A percentile compares a stretch with the other conserved stretches of the same genome.
phyloP scores from a whole-genome alignment of 2,329 filamentous ascomycete genomes.

The Paecilomyces niveus region DNA sequence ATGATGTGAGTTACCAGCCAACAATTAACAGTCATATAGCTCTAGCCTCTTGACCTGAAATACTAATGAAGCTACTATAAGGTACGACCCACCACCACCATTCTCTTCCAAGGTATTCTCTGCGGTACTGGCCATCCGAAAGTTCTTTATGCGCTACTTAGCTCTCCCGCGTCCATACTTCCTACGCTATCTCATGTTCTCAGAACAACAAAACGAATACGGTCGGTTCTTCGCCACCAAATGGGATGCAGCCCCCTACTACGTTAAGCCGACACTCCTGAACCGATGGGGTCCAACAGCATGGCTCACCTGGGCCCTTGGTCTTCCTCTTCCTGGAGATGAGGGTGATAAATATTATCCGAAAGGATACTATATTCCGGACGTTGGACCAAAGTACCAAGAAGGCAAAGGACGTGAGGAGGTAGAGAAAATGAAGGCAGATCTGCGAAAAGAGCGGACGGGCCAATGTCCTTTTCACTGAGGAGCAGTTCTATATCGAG shows the following conservation, averaged over 20 bases:
- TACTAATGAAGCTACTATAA: constrained; percentile 9
- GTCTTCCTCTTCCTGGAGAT: constrained; percentile 43
- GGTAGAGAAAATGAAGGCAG: constrained; percentile 33
- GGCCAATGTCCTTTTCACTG: constrained; percentile 43
- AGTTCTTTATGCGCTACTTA: constrained; percentile 52
- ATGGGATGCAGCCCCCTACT: constrained; percentile 60
- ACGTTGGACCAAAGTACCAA: constrained; percentile 56
- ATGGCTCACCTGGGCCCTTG: constrained; percentile 41
- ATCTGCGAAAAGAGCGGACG: constrained; percentile 29
- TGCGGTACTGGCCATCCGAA: constrained; percentile 45
- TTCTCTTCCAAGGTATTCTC: constrained; percentile 36
- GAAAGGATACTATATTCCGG: constrained; percentile 43
- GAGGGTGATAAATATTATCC: constrained; percentile 41
- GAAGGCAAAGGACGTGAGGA: constrained; percentile 48
- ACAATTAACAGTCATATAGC: too few relatives aligned
- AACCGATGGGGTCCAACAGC: constrained; percentile 56
- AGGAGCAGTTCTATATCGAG: background rate
- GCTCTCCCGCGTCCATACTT: constrained; percentile 49
- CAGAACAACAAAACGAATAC: constrained; percentile 45
- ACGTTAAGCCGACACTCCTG: constrained; percentile 53
- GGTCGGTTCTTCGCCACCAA: constrained; percentile 45
- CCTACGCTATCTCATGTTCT: constrained; percentile 31
- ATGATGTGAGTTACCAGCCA: constrained; percentile 49
- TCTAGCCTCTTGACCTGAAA: background rate
- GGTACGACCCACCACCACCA: constrained; percentile 33